Percentiles rank a stretch among this genome's conserved stretches.
Conservation (phyloP, 2,329 filamentous ascomycete species). For the Ophiostoma ips region DNA sequence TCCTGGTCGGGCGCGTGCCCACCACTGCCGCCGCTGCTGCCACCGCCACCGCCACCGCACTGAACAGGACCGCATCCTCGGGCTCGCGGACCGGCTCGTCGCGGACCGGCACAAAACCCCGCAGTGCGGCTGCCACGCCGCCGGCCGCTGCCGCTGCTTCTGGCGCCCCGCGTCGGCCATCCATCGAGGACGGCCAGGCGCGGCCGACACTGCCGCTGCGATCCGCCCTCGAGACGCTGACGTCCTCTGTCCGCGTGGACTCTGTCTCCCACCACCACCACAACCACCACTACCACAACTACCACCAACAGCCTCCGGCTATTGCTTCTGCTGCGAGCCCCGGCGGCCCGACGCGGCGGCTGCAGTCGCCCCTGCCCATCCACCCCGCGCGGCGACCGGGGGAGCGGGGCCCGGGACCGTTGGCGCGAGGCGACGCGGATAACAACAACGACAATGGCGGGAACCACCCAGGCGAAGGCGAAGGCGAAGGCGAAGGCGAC, state of each 20-base stretch:
- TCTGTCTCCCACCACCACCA: background rate
- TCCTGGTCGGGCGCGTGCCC: background rate
- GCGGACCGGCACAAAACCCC: slow-evolving; percentile 14
- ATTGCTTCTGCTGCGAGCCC: background rate
- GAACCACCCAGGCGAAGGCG: slow-evolving; percentile 16
- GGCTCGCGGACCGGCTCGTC: slow-evolving; percentile 4
- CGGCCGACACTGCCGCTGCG: slow-evolving; percentile 14
- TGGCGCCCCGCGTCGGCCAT: slow-evolving; percentile 15
- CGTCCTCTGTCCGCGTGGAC: background rate
- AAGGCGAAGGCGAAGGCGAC: slow-evolving; percentile 21
- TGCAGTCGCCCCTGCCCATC: slow-evolving; percentile 4
- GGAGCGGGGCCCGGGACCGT: background rate
- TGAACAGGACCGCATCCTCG: no score
- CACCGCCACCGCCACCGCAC: no score
- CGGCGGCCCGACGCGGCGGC: slow-evolving; percentile 4
- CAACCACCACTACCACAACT: no score
- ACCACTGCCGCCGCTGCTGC: no score
- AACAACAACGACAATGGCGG: background rate
- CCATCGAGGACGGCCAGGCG: slow-evolving; percentile 2
- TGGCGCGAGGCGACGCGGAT: background rate
- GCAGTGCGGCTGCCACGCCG: slow-evolving; percentile 24
- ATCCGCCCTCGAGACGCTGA: background rate
- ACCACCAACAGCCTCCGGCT: no score
- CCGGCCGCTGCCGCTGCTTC: no score
- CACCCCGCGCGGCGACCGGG: background rate